Conservation (phyloP, 441 rosid species). For the Arabidopsis lyrata region DNA sequence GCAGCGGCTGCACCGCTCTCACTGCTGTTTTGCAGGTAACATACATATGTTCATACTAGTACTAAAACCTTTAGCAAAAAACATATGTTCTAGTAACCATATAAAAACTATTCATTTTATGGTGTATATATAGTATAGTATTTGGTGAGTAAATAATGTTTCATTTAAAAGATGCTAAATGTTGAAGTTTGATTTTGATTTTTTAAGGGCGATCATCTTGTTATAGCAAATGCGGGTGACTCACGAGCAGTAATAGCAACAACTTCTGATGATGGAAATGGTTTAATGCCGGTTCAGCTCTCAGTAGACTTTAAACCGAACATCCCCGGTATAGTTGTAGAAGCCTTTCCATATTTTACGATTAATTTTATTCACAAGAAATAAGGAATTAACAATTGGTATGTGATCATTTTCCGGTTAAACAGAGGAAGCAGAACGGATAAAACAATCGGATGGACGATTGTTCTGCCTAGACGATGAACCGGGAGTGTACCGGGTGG, state of each 20-base stretch:
- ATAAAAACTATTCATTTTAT: constrained; percentile 1
- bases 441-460: constrained; percentile 67
- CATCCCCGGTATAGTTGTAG: constrained; percentile 62
- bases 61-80: too few relatives aligned
- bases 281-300: constrained; percentile 75
- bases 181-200: not conserved
- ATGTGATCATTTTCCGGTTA: constrained; percentile 12
- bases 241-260: constrained; percentile 87
- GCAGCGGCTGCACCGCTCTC: constrained; percentile 81
- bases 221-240: constrained; percentile 87
- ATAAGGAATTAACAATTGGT: not conserved
- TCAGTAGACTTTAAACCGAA: constrained; percentile 85
- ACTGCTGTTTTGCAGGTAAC: constrained; percentile 82
- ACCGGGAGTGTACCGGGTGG: constrained; percentile 83
- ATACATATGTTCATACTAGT: not conserved
- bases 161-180: not conserved
- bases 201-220: constrained; percentile 51
- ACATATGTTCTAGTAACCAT: not conserved
- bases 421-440: constrained; percentile 90
- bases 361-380: not conserved
- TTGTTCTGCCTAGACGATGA: constrained; percentile 76
- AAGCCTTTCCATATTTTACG: constrained; percentile 2
- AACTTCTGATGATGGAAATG: constrained; percentile 57
- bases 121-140: not conserved
- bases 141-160: not conserved